These are phyloP conservation scores for Ilyonectria destructans DNA, from an alignment of 2,329 filamentous ascomycete genomes.

Conservation along the genomic window DNA sequence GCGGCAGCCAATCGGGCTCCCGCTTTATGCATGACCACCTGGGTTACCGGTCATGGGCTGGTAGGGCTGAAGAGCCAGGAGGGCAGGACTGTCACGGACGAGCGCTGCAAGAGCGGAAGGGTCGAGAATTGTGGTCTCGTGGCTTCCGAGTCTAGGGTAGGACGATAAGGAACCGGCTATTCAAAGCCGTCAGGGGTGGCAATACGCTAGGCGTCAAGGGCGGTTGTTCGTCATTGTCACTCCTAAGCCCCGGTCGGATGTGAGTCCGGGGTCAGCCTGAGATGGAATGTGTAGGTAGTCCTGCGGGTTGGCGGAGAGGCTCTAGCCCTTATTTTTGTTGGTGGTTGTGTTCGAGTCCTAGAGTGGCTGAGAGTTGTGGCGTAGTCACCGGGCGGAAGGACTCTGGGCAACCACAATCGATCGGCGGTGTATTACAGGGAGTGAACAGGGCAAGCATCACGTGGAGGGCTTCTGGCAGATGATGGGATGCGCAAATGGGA, in stretches of 20 bases:
- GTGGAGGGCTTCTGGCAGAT: not conserved
- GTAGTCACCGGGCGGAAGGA: slow-evolving; percentile 10
- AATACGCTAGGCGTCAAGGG: not conserved
- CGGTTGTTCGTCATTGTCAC: not conserved
- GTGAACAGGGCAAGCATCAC: slow-evolving; percentile 7
- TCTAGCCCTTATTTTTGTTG: slow-evolving; percentile 19
- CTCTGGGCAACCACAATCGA: not conserved
- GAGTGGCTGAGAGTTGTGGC: slow-evolving; percentile 12
- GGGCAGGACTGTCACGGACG: not conserved
- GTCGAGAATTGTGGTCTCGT: not conserved
- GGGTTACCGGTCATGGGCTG: slow-evolving; percentile 22
- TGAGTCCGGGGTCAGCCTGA: slow-evolving; percentile 9
- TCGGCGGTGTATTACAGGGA: not conserved
- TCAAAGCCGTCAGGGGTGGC: not conserved
- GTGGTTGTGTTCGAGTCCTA: slow-evolving; percentile 19
- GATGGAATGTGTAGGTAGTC: slow-evolving; percentile 16
- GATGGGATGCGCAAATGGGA: not conserved
- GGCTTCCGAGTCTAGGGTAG: not conserved
- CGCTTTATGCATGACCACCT: slow-evolving; percentile 30
- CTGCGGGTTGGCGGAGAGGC: slow-evolving; percentile 21
- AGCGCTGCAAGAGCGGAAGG: not conserved
- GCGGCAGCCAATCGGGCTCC: slow-evolving; percentile 25
- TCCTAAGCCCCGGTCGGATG: slow-evolving; percentile 3
- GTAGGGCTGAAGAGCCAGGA: slow-evolving; percentile 26
- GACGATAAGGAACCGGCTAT: not conserved